phyloP scores from a whole-genome alignment of 345 rosid species.

The Raphanus raphanistrum region DNA sequence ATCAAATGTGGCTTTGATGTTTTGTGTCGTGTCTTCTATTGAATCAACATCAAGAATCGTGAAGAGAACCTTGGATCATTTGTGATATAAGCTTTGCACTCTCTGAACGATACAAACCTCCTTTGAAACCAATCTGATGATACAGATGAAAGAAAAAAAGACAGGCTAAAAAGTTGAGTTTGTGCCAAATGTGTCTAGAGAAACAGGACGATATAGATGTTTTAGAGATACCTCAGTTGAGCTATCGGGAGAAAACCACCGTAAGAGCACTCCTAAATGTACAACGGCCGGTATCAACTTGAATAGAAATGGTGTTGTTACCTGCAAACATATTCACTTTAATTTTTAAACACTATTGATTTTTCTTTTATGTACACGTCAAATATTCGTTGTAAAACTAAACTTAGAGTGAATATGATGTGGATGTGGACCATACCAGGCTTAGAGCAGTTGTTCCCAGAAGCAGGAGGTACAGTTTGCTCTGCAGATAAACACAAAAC shows the following conservation, averaged over 20 bases:
- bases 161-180: constrained; percentile 8
- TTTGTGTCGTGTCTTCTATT: background rate
- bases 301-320: constrained; percentile 94
- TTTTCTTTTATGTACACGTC: background rate
- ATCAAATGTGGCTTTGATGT: constrained; percentile 27
- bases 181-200: background rate
- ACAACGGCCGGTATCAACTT: constrained; percentile 91
- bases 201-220: background rate
- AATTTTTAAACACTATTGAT: background rate
- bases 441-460: constrained; percentile 94
- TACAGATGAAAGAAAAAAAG: constrained; percentile 39
- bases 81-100: constrained; percentile 80
- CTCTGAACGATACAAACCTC: constrained; percentile 80
- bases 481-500: constrained; percentile 47
- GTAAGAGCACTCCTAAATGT: constrained; percentile 81
- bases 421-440: constrained; percentile 41
- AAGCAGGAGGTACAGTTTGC: constrained; percentile 82
- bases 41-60: constrained; percentile 57
- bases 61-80: constrained; percentile 89
- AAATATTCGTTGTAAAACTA: background rate
- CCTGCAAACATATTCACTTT: constrained; percentile 44
- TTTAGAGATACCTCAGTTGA: constrained; percentile 60
- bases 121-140: constrained; percentile 88
- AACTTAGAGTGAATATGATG: background rate
- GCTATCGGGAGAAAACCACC: constrained; percentile 86